Base-by-base conservation (phyloP, 2,329 filamentous ascomycete genomes). In the Fusarium sp. region DNA sequence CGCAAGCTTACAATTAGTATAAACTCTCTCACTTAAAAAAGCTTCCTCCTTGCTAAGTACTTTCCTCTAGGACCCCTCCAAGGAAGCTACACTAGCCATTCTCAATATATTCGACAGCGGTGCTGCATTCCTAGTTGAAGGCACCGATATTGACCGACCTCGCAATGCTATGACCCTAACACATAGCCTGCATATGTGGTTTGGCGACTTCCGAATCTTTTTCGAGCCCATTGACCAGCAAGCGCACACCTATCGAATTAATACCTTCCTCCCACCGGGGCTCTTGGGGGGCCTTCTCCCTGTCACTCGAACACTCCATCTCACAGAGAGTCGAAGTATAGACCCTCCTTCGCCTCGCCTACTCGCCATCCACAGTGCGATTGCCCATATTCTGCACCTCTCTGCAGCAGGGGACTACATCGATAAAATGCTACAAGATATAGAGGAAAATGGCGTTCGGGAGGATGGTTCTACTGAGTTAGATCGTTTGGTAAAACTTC, bases 81-180 rank as follows among this genome's bases (percentile, higher is more conserved):
- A 81, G 67, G 64, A 81, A 76, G 77, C 79, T 1, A 80, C 82
- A 4, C 74, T 85, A 7, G 73, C 76, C 22, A 81, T 85, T 35
- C 79, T 85, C 1, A 83, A 85, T 27, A 85, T 85, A 83, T 84
- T 86, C 67, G 82, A 85, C 64, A 72, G 54, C 35, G 80, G 79
- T 24, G 76, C 82, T 52, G 75, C 75, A 16, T 76, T 81, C 72
- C 62, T 84, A 1, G 83, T 85, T 59, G 77, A 84, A 52, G 83
- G 82, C 54, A 65, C 69, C 27, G 77, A 85, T 8, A 84, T 85
- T 60, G 82, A 85, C 70, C 79, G 80, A 60, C 81, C 82, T 38
- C 72, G 75, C 22, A 86, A 86, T 71, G 83, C 83, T 13, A 37
- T 77, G 6, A 73, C 73, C 2, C 70, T 78, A 9, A 77, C 74